Percentiles rank a stretch among this genome's conserved stretches.
Conservation (phyloP, 2,329 filamentous ascomycete species). For the Xenoacremonium recifei region DNA sequence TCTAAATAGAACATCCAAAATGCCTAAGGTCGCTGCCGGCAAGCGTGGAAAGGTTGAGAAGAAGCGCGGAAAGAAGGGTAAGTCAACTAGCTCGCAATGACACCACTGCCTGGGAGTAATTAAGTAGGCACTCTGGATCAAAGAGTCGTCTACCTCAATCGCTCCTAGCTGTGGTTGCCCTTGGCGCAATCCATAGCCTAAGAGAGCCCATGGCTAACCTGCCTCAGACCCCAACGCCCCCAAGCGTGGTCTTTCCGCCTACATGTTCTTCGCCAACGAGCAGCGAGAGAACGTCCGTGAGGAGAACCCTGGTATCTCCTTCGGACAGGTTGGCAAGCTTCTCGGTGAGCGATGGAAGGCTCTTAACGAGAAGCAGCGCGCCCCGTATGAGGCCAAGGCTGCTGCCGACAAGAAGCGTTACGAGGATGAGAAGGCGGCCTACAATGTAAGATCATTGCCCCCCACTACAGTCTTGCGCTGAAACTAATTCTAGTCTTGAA, state of each 20-base stretch:
- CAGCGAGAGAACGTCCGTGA: conserved; percentile 97
- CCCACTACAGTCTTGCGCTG: conserved; percentile 9
- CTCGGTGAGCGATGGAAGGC: conserved; percentile 99
- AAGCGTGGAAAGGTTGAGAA: conserved; percentile 58
- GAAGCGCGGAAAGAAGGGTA: conserved; percentile 60
- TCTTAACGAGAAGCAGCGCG: conserved; percentile 86
- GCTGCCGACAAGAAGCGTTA: conserved; percentile 98
- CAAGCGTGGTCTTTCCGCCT: conserved; percentile 98
- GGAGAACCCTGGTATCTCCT: conserved; percentile 96
- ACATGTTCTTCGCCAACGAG: conserved; percentile 99
- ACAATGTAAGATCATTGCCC: conserved; percentile 65
- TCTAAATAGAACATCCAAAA: conserved; percentile 45
- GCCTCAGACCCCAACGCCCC: conserved; percentile 86
- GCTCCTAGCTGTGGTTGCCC: too few relatives aligned
- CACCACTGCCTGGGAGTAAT: too few relatives aligned
- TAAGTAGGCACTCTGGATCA: too few relatives aligned
- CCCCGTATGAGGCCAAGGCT: conserved; percentile 95
- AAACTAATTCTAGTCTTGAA: conserved; percentile 27
- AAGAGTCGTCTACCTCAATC: too few relatives aligned
- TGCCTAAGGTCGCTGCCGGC: conserved; percentile 55
- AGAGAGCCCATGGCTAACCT: conserved; percentile 1
- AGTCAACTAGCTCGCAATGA: too few relatives aligned
- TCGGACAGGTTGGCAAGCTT: conserved; percentile 98
- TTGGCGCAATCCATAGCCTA: too few relatives aligned
- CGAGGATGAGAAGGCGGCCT: conserved; percentile 94